Evolutionary conservation across 2,329 filamentous ascomycete species (phyloP).

Genomic region (Arthrobotrys iridis): DNA sequence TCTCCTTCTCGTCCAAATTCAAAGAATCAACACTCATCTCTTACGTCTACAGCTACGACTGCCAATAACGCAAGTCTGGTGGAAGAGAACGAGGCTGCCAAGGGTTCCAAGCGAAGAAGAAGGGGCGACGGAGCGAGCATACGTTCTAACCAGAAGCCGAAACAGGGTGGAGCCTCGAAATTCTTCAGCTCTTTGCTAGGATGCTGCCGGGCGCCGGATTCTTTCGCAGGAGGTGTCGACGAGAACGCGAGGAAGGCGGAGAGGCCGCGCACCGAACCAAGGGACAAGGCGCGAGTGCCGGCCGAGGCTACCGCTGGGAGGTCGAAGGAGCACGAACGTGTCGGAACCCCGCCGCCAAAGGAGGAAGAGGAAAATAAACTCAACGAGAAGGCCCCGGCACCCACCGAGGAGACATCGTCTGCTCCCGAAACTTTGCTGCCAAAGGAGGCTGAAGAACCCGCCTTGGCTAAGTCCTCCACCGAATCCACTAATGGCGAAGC

Average conservation of each 20-base stretch:
- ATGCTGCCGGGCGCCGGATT: slow-evolving; percentile 56
- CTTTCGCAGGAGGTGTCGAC: slow-evolving; percentile 33
- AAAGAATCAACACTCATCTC: slow-evolving; percentile 55
- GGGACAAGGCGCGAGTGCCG: slow-evolving; percentile 41
- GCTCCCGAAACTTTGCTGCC: slow-evolving; percentile 23
- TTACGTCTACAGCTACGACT: slow-evolving; percentile 58
- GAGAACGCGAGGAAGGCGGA: slow-evolving; percentile 51
- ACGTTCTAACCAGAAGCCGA: slow-evolving; percentile 50
- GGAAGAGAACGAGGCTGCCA: slow-evolving; percentile 56
- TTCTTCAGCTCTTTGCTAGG: slow-evolving; percentile 58
- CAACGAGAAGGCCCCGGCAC: slow-evolving; percentile 39
- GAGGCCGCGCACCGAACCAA: slow-evolving; percentile 27
- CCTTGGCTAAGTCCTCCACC: slow-evolving; percentile 47
- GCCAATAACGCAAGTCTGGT: slow-evolving; percentile 56
- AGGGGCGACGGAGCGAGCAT: slow-evolving; percentile 56
- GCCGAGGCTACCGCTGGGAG: slow-evolving; percentile 28
- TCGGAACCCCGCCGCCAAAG: slow-evolving; percentile 12
- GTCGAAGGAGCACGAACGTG: slow-evolving; percentile 31
- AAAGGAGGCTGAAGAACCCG: slow-evolving; percentile 41
- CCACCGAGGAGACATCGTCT: slow-evolving; percentile 21
- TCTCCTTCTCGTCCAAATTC: slow-evolving; percentile 54
- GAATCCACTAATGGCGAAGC: slow-evolving; percentile 48
- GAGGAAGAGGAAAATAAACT: slow-evolving; percentile 20
- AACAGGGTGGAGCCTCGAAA: slow-evolving; percentile 45
- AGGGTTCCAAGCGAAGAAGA: slow-evolving; percentile 57